Evolutionary conservation across 2,329 filamentous ascomycete genomes (phyloP), one percentile per base, ranked within the genome.

Genomic region (Aspergillus proliferans): DNA sequence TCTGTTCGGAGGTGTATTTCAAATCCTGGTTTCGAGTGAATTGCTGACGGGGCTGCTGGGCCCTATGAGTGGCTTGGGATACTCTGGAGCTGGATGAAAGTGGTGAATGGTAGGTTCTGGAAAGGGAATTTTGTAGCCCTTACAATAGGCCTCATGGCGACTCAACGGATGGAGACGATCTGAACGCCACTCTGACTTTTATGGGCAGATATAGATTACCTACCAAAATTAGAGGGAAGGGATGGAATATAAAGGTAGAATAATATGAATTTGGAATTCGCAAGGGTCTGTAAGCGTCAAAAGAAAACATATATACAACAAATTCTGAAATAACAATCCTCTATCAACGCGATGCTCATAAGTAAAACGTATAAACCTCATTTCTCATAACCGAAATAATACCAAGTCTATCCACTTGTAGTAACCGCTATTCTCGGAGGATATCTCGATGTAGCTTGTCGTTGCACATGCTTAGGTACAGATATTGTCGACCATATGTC

Each of bases 381-480:
- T 15, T 18, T 19, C 15, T 39, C 15, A 39, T 18, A 19, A 39
- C 15, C 19, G 10, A 39, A 24, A 14, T 21, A 19, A 10, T 24
- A 41, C 3, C 18, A 24, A 39, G 6, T 10, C n/a, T 39, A 39
- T 19, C 19, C 21, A 21, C 21, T 19, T 19, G 39, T 41, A 19
- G 39, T 21, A 3, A 18, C 36, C 9, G 6, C 21, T n/a, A 9
- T 36, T 14, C 44, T 48, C n/a, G 38, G 44, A 22, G 50, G 15
- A 14, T 45, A 28, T 36, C 51, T 51, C 14, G 51, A 36, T 46
- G 43, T 44, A 9, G 48, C 18, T 49, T 52, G 51, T 47, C 49
- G 47, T 48, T 54, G 60, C 10, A 58, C 49, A 47, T 45, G 55
- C 30, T 52, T 53, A 26, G 53, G 52, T 36, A 64, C 64, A 22